Evolutionary conservation across 306 rosid species (phyloP), one percentile per base, ranked within the genome.

Genomic region (Canavalia gladiata): DNA sequence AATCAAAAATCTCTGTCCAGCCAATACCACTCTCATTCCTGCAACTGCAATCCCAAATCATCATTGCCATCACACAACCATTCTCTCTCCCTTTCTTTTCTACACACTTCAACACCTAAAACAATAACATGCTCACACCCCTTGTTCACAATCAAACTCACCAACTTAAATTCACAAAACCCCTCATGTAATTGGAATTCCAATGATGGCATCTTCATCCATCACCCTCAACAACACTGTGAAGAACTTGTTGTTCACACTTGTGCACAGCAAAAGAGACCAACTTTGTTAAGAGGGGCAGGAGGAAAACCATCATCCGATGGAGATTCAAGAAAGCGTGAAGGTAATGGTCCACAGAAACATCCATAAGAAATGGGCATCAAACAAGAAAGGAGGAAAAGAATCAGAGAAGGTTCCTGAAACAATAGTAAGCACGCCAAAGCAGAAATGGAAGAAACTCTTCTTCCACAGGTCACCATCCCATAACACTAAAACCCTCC

Each of bases 381-480:
- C 60, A 4, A 64, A 79, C 28, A 82, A 18, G 25, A 18, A 33
- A 30, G 54, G 73, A 6, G 65, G 67, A 7, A 76, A 46, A 31
- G 25, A 82, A 45, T 51, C 81, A 42, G 86, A 75, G 51, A 75
- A 56, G 4, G 33, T 57, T 45, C 6, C 76, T 5, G 86, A 82
- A 12, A 51, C 60, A 3, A 55, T 9, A 30, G 34, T 42, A 2
- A 52, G 7, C 8, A 35, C 84, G 52, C 84, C 92, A 3, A 54
- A 83, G 13, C 87, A 86, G 3, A 90, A 87, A 86, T 95, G 99
- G 99, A 91, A 88, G 87, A 81, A 88, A 60, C 76, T 95, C 54
- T 91, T 93, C 57, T 75, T 68, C 60, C 71, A 64, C 80, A 52
- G 70, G 39, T 84, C 77, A 29, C 74, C 91, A 1, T 84, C 7